phyloP scores from a whole-genome alignment of 2,329 filamentous ascomycete genomes.

The Arachnomyces sp. region DNA sequence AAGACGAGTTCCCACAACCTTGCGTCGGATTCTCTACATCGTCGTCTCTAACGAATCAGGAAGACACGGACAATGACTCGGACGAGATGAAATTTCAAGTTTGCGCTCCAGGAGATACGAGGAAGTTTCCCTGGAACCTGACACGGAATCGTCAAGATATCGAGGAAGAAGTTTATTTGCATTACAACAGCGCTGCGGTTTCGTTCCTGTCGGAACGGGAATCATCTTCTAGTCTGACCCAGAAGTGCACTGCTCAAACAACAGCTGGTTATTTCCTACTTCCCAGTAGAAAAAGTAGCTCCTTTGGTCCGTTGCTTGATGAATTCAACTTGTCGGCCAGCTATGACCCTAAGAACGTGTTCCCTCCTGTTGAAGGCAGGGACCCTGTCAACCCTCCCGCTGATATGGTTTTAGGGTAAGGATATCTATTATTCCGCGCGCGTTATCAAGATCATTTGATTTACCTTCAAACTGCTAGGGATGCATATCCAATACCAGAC shows the following conservation, averaged over 20 bases:
- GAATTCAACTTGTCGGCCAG: conserved; percentile 6
- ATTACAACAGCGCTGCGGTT: conserved; percentile 3
- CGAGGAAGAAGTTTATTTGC: conserved; percentile 4
- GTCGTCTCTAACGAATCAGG: not conserved
- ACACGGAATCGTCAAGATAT: conserved; percentile 7
- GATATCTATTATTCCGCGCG: not conserved
- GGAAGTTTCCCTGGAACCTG: conserved; percentile 6
- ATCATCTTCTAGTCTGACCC: not conserved
- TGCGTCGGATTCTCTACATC: not conserved
- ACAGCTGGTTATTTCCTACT: conserved; percentile 8
- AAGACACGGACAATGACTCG: not conserved
- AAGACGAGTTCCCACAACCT: conserved; percentile 1
- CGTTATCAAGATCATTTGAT: not conserved
- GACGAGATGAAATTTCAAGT: conserved; percentile 1
- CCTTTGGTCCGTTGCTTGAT: conserved; percentile 1
- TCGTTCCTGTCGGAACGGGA: not conserved
- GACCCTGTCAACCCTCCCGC: not conserved
- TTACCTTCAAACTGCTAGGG: not conserved
- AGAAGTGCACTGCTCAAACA: conserved; percentile 4
- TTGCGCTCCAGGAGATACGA: conserved; percentile 2
- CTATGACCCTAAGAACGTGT: conserved; percentile 1
- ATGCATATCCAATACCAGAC: not conserved
- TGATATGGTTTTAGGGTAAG: conserved; percentile 2
- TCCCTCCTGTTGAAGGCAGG: not conserved
- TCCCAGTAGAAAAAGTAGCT: conserved; percentile 2